A percentile compares a stretch with the other conserved stretches of the same genome.
Conservation (phyloP, 257 asterid genomes). For the Lycium ferocissimum region DNA sequence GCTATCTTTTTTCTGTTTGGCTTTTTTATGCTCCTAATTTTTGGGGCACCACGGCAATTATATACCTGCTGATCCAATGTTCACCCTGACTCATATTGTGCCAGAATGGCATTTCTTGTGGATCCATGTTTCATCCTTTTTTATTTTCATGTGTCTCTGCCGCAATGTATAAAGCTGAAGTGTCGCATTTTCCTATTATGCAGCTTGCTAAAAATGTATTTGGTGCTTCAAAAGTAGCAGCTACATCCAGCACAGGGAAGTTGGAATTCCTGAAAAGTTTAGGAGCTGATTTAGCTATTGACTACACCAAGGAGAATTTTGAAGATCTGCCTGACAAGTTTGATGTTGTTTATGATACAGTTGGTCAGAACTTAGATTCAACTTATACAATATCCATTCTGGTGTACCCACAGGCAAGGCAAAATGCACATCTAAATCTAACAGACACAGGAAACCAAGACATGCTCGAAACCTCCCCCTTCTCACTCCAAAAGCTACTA, state of each 20-base stretch:
- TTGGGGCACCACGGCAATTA: neutral
- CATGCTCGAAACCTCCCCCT: neutral
- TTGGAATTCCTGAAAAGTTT: conserved; percentile 71
- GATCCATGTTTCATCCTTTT: neutral
- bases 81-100: neutral
- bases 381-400: neutral
- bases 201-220: conserved; percentile 89
- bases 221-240: conserved; percentile 91
- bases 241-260: conserved; percentile 77
- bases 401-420: neutral
- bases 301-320: conserved; percentile 83
- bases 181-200: neutral
- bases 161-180: neutral
- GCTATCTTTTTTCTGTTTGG: neutral
- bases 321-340: conserved; percentile 75
- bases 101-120: neutral
- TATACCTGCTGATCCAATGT: neutral
- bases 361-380: conserved; percentile 58
- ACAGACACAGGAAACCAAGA: neutral
- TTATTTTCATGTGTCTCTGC: neutral
- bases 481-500: too few relatives aligned
- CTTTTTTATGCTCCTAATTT: neutral
- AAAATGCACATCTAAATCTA: neutral
- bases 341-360: conserved; percentile 81
- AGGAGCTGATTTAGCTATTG: conserved; percentile 84